Conservation (phyloP, 2,329 filamentous ascomycete genomes). For the Atkinsonella texensis region DNA sequence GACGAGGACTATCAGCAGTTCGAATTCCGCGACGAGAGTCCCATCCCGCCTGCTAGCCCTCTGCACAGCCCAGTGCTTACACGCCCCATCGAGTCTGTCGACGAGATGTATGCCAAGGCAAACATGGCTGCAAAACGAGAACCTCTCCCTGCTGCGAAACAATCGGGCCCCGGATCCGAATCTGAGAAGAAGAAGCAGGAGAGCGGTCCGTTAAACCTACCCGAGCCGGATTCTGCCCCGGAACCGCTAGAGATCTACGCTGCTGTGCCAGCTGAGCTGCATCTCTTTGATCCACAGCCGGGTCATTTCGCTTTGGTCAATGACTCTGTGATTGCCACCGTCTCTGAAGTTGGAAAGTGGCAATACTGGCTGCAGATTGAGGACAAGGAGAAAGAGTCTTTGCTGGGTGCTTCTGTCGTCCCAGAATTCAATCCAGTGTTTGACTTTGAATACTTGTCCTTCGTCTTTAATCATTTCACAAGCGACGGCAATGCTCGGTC, state of each 20-base stretch:
- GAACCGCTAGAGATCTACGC: slow-evolving; percentile 60
- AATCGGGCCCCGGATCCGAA: slow-evolving; percentile 13
- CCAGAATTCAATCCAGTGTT: slow-evolving; percentile 96
- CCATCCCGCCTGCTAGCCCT: slow-evolving; percentile 53
- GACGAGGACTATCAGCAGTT: slow-evolving; percentile 74
- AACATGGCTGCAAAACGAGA: slow-evolving; percentile 37
- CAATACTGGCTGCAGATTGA: slow-evolving; percentile 89
- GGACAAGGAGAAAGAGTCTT: slow-evolving; percentile 56
- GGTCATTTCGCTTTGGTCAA: slow-evolving; percentile 80
- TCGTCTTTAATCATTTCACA: slow-evolving; percentile 96
- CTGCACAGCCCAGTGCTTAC: slow-evolving; percentile 45
- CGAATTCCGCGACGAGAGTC: slow-evolving; percentile 55
- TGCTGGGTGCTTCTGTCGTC: slow-evolving; percentile 75
- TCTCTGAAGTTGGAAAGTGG: slow-evolving; percentile 83
- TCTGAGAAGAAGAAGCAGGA: neutral
- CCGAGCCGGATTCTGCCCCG: slow-evolving; percentile 33
- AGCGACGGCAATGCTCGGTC: slow-evolving; percentile 84
- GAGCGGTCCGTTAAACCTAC: neutral
- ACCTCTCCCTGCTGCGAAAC: slow-evolving; percentile 16
- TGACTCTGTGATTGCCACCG: slow-evolving; percentile 58
- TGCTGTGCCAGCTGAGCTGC: slow-evolving; percentile 70
- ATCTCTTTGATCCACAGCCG: slow-evolving; percentile 83
- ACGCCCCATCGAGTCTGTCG: slow-evolving; percentile 43
- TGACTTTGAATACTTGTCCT: slow-evolving; percentile 97
- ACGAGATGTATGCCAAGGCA: slow-evolving; percentile 42